Conservation (phyloP, 1,284 basidiomycete genomes). For the Calocybe gambosa region DNA sequence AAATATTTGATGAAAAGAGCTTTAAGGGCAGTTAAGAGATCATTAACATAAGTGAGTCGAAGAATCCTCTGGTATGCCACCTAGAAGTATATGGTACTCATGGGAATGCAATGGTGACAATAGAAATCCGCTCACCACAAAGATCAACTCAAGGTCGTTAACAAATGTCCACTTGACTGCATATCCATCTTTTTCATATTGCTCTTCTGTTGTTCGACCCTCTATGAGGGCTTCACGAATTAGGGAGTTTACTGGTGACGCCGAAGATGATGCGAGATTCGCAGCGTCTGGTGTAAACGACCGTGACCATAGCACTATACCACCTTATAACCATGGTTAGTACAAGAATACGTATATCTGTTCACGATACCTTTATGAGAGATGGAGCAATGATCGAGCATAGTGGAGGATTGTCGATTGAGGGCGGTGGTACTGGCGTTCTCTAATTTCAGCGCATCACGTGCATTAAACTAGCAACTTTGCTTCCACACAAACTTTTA, state of each 20-base stretch:
- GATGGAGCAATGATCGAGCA: conserved; percentile 23
- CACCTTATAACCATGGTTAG: conserved; percentile 47
- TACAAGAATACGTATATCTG: neutral
- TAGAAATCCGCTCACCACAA: conserved; percentile 63
- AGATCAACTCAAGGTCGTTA: conserved; percentile 91
- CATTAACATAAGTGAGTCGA: conserved; percentile 91
- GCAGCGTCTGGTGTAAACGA: conserved; percentile 86
- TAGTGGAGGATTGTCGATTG: conserved; percentile 3
- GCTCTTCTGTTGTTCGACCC: conserved; percentile 68
- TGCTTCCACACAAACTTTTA: too few species aligned
- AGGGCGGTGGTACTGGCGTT: neutral
- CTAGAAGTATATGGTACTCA: conserved; percentile 33
- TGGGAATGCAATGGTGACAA: conserved; percentile 2
- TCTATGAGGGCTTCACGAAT: conserved; percentile 90
- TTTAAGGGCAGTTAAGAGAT: conserved; percentile 77
- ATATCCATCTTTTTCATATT: conserved; percentile 88
- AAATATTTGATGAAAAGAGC: conserved; percentile 83
- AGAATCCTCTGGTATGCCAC: conserved; percentile 97
- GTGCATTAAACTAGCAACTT: conserved; percentile 1
- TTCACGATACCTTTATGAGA: conserved; percentile 18
- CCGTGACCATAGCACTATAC: conserved; percentile 87
- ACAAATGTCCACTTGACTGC: conserved; percentile 90
- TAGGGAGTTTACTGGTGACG: conserved; percentile 86
- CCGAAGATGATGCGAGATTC: conserved; percentile 63
- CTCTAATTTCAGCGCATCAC: conserved; percentile 1